Percentiles rank a stretch among this genome's conserved stretches.
Conservation (phyloP, 805 yeast species). For the Phaffomyces antillensis region DNA sequence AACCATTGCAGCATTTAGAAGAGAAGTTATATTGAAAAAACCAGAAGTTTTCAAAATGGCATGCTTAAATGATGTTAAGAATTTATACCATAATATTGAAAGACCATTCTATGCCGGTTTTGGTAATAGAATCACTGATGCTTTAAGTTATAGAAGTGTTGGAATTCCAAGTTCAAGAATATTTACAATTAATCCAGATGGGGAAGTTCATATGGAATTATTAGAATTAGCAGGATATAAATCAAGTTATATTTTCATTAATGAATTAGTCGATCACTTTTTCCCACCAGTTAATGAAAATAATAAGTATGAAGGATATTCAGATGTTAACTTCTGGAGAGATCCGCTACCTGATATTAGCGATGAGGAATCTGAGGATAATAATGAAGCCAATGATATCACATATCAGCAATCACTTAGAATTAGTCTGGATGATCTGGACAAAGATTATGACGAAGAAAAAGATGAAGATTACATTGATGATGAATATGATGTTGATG, state of each 20-base stretch:
- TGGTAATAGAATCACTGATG: constrained; percentile 95
- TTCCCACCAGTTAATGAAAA: constrained; percentile 70
- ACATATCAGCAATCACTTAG: constrained; percentile 3
- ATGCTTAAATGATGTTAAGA: constrained; percentile 78
- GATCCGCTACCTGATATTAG: constrained; percentile 63
- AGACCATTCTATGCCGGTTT: constrained; percentile 97
- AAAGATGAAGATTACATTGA: constrained; percentile 17
- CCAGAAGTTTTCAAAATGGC: constrained; percentile 99
- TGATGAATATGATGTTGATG: constrained; percentile 1
- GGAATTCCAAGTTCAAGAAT: constrained; percentile 91
- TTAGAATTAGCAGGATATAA: constrained; percentile 89
- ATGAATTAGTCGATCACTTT: constrained; percentile 93
- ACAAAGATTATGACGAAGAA: constrained; percentile 24
- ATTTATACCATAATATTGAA: constrained; percentile 46
- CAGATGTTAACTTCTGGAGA: constrained; percentile 91
- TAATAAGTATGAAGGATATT: constrained; percentile 42
- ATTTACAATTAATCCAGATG: constrained; percentile 92
- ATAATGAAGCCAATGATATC: constrained; percentile 10
- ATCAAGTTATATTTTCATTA: constrained; percentile 80
- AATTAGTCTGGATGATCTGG: constrained; percentile 15
- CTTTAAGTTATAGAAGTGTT: constrained; percentile 87
- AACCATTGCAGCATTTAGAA: constrained; percentile 86
- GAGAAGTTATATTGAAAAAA: constrained; percentile 89
- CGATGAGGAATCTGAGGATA: constrained; percentile 45
- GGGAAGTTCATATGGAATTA: constrained; percentile 96